Evolutionary conservation across 2,329 filamentous ascomycete species (phyloP), one percentile per base, ranked within the genome.

Genomic region (Monilinia polystroma): DNA sequence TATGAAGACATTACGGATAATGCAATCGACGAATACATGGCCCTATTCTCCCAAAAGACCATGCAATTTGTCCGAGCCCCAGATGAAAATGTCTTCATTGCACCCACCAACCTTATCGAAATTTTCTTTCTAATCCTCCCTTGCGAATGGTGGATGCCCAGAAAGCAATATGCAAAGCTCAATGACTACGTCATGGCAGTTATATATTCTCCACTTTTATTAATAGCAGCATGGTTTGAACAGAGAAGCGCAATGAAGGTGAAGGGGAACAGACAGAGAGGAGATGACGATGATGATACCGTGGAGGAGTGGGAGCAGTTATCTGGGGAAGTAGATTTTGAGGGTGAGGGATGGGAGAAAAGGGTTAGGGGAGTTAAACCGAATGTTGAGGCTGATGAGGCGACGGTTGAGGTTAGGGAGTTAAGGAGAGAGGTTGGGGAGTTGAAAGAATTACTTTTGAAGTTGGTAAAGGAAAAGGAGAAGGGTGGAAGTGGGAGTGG

Each of bases 51-150:
- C 0, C 91, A 96, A 72, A 97, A 97, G 79, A 97, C 95, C 0
- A 92, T 98, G 85, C 93, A 96, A 74, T 99, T 97, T 74, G 92
- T 98, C 23, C 91, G 95, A 59, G 95, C 95, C 0, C 95, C 95
- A 0, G 95, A 99, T 73, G 95, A 99, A 78, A 99, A 99, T 73
- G 95, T 99, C 66, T 99, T 95, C 79, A 97, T 99, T 74, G 89
- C 95, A 0, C 95, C 95, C 0, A 91, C 99, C 79, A 99, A 99
- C 77, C 83, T 99, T 2, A 85, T 99, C 68, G 95, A 99, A 77
- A 88, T 98, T 23, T 82, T 97, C 69, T 81, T 86, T 68, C 84
- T 97, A 3, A 85, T 90, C 51, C 75, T 96, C 0, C 91, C 91
- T 0, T 89, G 96, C 64, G 95, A 98, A 81, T 99, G 95, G 95